Evolutionary conservation across 2,329 filamentous ascomycete species (phyloP).

Genomic region (Ceratocystis lukuohia): DNA sequence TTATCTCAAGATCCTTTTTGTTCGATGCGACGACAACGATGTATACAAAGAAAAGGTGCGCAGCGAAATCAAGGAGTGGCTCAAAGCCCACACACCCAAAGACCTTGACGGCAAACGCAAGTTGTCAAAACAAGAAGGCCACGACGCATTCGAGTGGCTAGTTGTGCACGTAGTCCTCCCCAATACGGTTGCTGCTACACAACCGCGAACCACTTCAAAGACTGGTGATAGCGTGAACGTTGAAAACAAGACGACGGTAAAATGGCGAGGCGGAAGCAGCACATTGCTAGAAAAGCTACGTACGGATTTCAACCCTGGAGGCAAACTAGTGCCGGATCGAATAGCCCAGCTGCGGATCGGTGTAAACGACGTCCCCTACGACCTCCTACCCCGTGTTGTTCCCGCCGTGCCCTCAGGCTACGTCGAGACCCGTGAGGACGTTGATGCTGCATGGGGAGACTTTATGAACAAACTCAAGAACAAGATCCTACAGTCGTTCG

Average conservation of each 20-base stretch:
- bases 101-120: slow-evolving; percentile 32
- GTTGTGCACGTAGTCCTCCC: slow-evolving; percentile 86
- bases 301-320: slow-evolving; percentile 67
- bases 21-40: slow-evolving; percentile 92
- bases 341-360: slow-evolving; percentile 75
- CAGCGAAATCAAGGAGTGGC: slow-evolving; percentile 76
- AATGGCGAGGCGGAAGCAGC: slow-evolving; percentile 66
- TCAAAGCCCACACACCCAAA: slow-evolving; percentile 56
- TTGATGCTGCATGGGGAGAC: slow-evolving; percentile 71
- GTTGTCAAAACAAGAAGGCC: slow-evolving; percentile 65
- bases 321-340: slow-evolving; percentile 59
- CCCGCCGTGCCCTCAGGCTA: slow-evolving; percentile 51
- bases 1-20: slow-evolving; percentile 78
- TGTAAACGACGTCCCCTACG: slow-evolving; percentile 54
- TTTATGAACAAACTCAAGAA: slow-evolving; percentile 76
- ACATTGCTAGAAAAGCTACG: slow-evolving; percentile 82
- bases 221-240: slow-evolving; percentile 39
- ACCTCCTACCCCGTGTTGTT: slow-evolving; percentile 47
- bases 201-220: slow-evolving; percentile 51
- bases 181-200: slow-evolving; percentile 66
- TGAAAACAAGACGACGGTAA: slow-evolving; percentile 50
- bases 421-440: slow-evolving; percentile 60
- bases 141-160: slow-evolving; percentile 93
- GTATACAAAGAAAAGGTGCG: slow-evolving; percentile 72
- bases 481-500: slow-evolving; percentile 78